Conservation (phyloP, 2,329 filamentous ascomycete genomes). For the Fusarium nanum region DNA sequence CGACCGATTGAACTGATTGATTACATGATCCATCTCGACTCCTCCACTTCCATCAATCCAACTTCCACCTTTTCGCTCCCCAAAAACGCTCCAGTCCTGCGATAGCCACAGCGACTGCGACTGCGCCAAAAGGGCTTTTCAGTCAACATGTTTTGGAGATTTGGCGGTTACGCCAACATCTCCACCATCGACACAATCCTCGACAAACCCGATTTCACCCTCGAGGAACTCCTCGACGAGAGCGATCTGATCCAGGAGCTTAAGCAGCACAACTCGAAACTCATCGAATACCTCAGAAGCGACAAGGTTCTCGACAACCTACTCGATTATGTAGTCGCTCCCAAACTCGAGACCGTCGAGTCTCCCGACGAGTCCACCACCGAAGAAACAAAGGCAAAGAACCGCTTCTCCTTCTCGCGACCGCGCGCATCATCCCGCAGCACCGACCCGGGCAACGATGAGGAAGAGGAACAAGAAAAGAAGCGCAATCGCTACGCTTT, state of each 20-base stretch:
- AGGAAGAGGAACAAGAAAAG: conserved; percentile 85
- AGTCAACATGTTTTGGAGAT: conserved; percentile 98
- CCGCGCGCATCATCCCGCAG: conserved; percentile 65
- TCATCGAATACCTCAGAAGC: conserved; percentile 94
- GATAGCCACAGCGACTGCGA: conserved; percentile 48
- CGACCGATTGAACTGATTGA: conserved; percentile 38
- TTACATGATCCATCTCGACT: conserved; percentile 47
- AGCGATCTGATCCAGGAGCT: conserved; percentile 96
- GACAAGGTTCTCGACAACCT: conserved; percentile 85
- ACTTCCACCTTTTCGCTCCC: conserved; percentile 28
- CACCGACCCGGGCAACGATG: conserved; percentile 60
- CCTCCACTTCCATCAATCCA: conserved; percentile 35
- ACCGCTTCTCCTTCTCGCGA: conserved; percentile 61
- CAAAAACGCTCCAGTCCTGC: conserved; percentile 48
- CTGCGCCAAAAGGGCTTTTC: conserved; percentile 47
- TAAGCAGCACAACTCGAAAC: conserved; percentile 97
- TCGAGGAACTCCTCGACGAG: conserved; percentile 96
- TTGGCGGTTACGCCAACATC: conserved; percentile 98
- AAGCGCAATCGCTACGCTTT: conserved; percentile 94
- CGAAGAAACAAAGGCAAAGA: conserved; percentile 62
- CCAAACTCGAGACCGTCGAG: conserved; percentile 71
- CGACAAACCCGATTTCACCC: conserved; percentile 93
- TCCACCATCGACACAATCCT: conserved; percentile 96
- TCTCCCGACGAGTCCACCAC: conserved; percentile 63
- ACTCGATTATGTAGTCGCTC: conserved; percentile 90